Conservation (phyloP, 768 basidiomycete species). For the Xerocomellus intermedius region DNA sequence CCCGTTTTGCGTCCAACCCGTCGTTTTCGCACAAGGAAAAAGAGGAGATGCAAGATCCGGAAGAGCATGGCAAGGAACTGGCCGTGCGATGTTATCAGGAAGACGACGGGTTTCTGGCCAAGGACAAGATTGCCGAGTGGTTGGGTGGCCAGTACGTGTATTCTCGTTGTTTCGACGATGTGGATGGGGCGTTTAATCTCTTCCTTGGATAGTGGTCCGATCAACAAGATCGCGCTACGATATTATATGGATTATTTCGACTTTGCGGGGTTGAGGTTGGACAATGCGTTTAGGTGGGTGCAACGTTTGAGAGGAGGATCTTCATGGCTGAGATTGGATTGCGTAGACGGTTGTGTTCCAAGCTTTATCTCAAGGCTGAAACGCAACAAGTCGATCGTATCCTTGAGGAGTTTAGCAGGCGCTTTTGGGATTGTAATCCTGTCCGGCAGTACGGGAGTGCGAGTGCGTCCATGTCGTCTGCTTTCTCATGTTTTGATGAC, state of each 20-base stretch:
- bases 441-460: conserved; percentile 76
- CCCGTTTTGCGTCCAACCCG: conserved; percentile 42
- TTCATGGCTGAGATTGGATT: background rate
- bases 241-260: conserved; percentile 90
- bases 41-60: conserved; percentile 58
- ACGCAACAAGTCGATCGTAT: conserved; percentile 98
- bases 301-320: background rate
- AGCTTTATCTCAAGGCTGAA: conserved; percentile 91
- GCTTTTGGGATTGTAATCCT: conserved; percentile 93
- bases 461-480: conserved; percentile 48
- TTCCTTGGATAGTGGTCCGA: conserved; percentile 50
- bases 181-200: background rate
- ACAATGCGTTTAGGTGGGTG: conserved; percentile 82
- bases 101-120: conserved; percentile 72
- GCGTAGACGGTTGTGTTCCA: conserved; percentile 78
- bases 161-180: background rate
- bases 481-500: background rate
- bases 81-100: conserved; percentile 83
- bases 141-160: conserved; percentile 85
- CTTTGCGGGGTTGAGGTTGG: conserved; percentile 77
- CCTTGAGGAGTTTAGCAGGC: conserved; percentile 83
- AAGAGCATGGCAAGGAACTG: conserved; percentile 63
- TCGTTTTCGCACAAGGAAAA: conserved; percentile 46
- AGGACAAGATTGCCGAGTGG: conserved; percentile 96
- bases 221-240: conserved; percentile 73